Evolutionary conservation across 495 filamentous ascomycete genomes (phyloP).

Genomic region (Penicillium manginii): DNA sequence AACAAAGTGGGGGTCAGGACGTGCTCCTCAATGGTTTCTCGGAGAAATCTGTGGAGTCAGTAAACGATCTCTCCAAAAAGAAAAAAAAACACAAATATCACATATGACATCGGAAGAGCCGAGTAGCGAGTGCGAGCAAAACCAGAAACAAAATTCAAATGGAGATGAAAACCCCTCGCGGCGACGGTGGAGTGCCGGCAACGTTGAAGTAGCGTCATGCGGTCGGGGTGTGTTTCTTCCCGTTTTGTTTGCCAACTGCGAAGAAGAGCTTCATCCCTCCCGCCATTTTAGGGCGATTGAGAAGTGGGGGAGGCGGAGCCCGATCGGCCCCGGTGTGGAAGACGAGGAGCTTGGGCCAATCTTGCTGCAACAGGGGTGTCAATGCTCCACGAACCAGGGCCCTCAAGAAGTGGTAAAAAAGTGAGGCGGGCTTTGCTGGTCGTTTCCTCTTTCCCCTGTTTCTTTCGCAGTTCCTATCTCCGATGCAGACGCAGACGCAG

Average conservation of each 20-base stretch:
- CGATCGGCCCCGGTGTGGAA: conserved; percentile 34
- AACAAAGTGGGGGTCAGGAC: conserved; percentile 69
- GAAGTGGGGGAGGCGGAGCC: conserved; percentile 33
- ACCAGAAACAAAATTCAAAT: conserved; percentile 19
- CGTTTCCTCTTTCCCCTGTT: conserved; percentile 4
- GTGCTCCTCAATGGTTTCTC: conserved; percentile 65
- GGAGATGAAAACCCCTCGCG: conserved; percentile 20
- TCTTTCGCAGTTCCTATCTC: conserved; percentile 1
- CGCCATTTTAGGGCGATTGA: conserved; percentile 17
- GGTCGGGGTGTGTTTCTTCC: conserved; percentile 9
- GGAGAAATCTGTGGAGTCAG: conserved; percentile 68
- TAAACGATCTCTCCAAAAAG: neutral
- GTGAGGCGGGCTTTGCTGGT: conserved; percentile 13
- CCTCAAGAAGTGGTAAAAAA: conserved; percentile 13
- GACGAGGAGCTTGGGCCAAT: conserved; percentile 44
- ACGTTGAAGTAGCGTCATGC: conserved; percentile 16
- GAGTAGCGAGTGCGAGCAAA: conserved; percentile 7
- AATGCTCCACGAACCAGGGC: conserved; percentile 11
- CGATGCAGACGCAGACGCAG: neutral
- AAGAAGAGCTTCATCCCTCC: conserved; percentile 17
- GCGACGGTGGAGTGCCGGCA: conserved; percentile 26
- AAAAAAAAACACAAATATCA: conserved; percentile 23
- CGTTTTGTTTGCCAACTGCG: conserved; percentile 11
- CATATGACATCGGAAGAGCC: conserved; percentile 27
- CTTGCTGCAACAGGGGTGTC: conserved; percentile 23